These are phyloP conservation scores for Termitomyces sp. DNA, from an alignment of 768 basidiomycete species.

Conservation along the genomic window DNA sequence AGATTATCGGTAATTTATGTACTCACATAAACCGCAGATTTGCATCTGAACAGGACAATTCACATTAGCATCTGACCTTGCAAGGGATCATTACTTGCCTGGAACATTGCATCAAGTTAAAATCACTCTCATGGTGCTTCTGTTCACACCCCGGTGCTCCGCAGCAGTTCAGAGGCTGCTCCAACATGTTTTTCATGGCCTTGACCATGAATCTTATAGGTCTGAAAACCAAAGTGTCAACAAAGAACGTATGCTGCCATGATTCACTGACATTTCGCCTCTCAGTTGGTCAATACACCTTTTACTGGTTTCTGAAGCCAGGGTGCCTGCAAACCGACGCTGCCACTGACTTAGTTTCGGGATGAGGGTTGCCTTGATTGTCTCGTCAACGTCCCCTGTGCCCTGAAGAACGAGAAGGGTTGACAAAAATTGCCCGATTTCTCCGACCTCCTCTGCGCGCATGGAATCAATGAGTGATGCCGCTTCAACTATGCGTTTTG, in stretches of 20 bases:
- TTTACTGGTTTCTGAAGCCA: constrained; percentile 27
- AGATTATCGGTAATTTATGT: background rate
- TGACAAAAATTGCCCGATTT: constrained; percentile 33
- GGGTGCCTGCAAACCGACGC: constrained; percentile 19
- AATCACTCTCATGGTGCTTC: constrained; percentile 16
- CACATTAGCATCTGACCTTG: background rate
- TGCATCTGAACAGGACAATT: constrained; percentile 28
- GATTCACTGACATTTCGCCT: constrained; percentile 12
- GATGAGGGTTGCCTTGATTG: constrained; percentile 26
- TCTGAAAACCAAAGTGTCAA: constrained; percentile 9
- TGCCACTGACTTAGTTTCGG: constrained; percentile 28
- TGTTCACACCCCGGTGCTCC: constrained; percentile 23
- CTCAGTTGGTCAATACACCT: constrained; percentile 29
- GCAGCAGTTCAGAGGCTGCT: constrained; percentile 24
- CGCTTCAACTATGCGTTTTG: constrained; percentile 26
- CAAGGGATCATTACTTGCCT: constrained; percentile 18
- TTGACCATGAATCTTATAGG: constrained; percentile 21
- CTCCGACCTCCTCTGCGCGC: constrained; percentile 22
- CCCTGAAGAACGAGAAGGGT: constrained; percentile 36
- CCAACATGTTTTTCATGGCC: constrained; percentile 23
- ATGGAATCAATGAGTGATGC: constrained; percentile 14
- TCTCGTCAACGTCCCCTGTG: constrained; percentile 20
- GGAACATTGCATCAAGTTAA: constrained; percentile 30
- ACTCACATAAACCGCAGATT: constrained; percentile 36
- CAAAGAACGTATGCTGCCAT: background rate